phyloP scores from a whole-genome alignment of 2,329 filamentous ascomycete species.

The Colletotrichum eleusines region DNA sequence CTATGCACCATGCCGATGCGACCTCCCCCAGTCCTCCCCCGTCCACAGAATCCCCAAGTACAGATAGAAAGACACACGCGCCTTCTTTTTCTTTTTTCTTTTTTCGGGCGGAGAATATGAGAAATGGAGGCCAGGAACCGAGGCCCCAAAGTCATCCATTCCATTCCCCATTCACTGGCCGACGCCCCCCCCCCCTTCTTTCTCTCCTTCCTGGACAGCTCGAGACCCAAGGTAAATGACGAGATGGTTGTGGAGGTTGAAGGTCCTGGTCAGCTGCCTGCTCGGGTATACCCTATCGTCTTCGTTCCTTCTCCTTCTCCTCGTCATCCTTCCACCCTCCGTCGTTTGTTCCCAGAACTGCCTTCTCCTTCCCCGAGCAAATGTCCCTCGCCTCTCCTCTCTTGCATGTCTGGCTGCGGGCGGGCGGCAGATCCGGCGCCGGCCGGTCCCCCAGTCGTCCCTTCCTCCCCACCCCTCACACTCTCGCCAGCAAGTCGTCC shows the following conservation, averaged over 20 bases:
- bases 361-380: not conserved
- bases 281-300: not conserved
- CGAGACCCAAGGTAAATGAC: not conserved
- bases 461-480: conserved; percentile 44
- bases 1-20: not conserved
- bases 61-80: not conserved
- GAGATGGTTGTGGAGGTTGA: not conserved
- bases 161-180: not conserved
- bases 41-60: not conserved
- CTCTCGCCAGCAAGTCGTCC: conserved; percentile 80
- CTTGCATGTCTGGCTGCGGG: not conserved
- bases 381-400: too few relatives aligned
- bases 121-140: not conserved
- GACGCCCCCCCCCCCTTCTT: not conserved
- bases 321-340: not conserved
- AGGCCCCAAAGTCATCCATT: too few relatives aligned
- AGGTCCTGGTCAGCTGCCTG: not conserved
- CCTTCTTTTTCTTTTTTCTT: too few relatives aligned
- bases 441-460: too few relatives aligned
- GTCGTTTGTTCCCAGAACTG: not conserved
- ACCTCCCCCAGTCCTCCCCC: not conserved
- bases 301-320: not conserved
- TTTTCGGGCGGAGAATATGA: not conserved
- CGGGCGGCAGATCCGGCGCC: not conserved
- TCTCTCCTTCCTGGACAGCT: not conserved